Conservation (phyloP, 169 alveolate species). For the Miamiensis avidus region DNA sequence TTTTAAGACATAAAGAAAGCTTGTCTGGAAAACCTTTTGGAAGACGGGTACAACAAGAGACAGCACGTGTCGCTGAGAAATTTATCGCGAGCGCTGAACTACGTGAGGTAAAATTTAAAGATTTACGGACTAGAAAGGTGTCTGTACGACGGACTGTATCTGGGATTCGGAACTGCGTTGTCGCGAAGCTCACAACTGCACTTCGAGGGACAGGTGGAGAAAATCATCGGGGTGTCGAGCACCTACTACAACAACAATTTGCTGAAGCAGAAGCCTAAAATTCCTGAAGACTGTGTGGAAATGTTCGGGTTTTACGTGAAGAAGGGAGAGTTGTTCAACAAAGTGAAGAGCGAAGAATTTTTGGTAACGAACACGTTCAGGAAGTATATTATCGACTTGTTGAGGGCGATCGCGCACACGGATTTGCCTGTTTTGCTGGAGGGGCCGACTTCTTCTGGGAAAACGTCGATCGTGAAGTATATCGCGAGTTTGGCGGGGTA, state of each 20-base stretch:
- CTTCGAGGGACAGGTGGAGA: slow-evolving; percentile 15
- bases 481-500: slow-evolving; percentile 95
- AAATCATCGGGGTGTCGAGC: slow-evolving; percentile 9
- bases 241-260: slow-evolving; percentile 3
- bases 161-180: slow-evolving; percentile 66
- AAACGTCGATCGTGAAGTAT: slow-evolving; percentile 96
- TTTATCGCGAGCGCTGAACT: slow-evolving; percentile 81
- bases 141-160: slow-evolving; percentile 52
- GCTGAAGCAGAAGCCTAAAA: slow-evolving; percentile 9
- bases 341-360: slow-evolving; percentile 63
- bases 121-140: slow-evolving; percentile 43
- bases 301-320: slow-evolving; percentile 43
- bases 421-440: slow-evolving; percentile 96
- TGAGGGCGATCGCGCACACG: slow-evolving; percentile 90
- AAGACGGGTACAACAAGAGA: slow-evolving; percentile 44
- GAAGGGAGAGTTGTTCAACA: slow-evolving; percentile 23
- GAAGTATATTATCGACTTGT: slow-evolving; percentile 75
- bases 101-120: slow-evolving; percentile 59
- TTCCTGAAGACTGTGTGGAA: slow-evolving; percentile 13
- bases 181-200: slow-evolving; percentile 25
- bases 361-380: slow-evolving; percentile 90
- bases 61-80: slow-evolving; percentile 84
- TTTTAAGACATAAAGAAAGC: slow-evolving; percentile 62
- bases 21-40: slow-evolving; percentile 14
- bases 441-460: slow-evolving; percentile 99